Evolutionary conservation across 208 protist genomes (phyloP).

Genomic region (Wallacemonas sp.): DNA sequence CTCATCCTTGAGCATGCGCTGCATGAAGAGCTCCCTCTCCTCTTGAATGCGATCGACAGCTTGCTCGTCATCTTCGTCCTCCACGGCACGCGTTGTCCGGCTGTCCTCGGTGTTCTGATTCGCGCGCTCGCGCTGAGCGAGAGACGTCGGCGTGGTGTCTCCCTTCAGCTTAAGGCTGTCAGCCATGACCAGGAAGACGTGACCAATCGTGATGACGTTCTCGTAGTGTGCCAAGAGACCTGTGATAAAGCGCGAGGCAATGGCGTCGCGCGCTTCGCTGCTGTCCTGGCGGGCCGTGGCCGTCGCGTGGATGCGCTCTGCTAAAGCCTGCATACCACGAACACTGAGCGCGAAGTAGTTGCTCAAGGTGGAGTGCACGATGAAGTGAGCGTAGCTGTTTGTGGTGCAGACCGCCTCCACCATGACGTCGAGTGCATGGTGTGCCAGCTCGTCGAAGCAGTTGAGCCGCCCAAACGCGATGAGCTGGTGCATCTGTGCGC

Average conservation of each 20-base stretch:
- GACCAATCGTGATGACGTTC: slow-evolving; percentile 53
- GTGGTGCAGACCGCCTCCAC: slow-evolving; percentile 47
- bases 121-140: not conserved
- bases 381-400: slow-evolving; percentile 45
- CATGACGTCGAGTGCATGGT: slow-evolving; percentile 58
- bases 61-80: too few relatives aligned
- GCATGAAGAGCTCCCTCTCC: slow-evolving; percentile 25
- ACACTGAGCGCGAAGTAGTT: slow-evolving; percentile 45
- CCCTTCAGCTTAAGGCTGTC: slow-evolving; percentile 11
- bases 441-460: slow-evolving; percentile 56
- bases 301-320: not conserved
- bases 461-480: slow-evolving; percentile 40
- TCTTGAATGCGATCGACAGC: slow-evolving; percentile 8
- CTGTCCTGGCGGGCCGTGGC: not conserved
- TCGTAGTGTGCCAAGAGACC: slow-evolving; percentile 66
- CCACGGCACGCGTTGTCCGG: too few relatives aligned
- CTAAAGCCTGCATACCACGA: not conserved
- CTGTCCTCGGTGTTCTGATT: too few relatives aligned
- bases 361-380: slow-evolving; percentile 49
- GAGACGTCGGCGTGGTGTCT: not conserved
- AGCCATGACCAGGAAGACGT: slow-evolving; percentile 31
- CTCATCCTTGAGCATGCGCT: slow-evolving; percentile 30
- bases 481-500: slow-evolving; percentile 32
- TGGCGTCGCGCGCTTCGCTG: not conserved
- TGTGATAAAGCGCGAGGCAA: not conserved